phyloP scores from a whole-genome alignment of 2,329 filamentous ascomycete genomes.

The Calonectria multiphialidica region DNA sequence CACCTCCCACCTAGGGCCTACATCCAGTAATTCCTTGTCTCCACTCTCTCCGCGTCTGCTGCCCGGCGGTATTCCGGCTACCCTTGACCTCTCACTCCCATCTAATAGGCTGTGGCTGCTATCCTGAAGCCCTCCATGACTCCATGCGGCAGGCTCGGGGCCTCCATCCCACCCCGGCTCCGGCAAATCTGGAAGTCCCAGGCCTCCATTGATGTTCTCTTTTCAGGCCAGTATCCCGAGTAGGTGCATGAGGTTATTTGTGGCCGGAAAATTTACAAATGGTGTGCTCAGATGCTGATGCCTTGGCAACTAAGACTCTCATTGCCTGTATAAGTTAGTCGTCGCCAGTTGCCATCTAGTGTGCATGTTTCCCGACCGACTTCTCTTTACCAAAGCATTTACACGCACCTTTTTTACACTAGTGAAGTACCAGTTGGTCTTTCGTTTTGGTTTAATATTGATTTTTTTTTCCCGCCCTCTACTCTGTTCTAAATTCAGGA shows the following conservation, averaged over 20 bases:
- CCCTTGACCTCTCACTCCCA: constrained; percentile 11
- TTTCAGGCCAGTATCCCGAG: constrained; percentile 10
- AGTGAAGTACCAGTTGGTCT: not conserved
- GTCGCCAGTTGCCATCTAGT: constrained; percentile 6
- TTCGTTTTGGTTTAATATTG: not conserved
- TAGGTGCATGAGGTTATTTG: constrained; percentile 13
- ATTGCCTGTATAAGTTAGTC: constrained; percentile 32
- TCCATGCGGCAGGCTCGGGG: constrained; percentile 15
- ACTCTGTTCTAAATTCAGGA: not conserved
- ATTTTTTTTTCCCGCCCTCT: not conserved
- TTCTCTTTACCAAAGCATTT: constrained; percentile 1
- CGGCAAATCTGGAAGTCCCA: not conserved
- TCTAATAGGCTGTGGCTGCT: constrained; percentile 18
- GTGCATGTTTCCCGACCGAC: constrained; percentile 11
- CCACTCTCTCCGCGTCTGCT: constrained; percentile 20
- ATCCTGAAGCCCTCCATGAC: constrained; percentile 14
- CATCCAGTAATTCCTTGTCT: constrained; percentile 13
- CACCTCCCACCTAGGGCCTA: constrained; percentile 6
- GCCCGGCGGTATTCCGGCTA: constrained; percentile 23
- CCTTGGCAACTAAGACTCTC: constrained; percentile 5
- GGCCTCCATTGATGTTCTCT: not conserved
- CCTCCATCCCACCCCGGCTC: constrained; percentile 30
- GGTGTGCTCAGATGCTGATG: constrained; percentile 10
- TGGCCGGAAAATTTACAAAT: constrained; percentile 20
- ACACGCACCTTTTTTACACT: not conserved